These are phyloP conservation scores for Amanita polypyramis DNA, from an alignment of 768 basidiomycete species.

Conservation along the genomic window DNA sequence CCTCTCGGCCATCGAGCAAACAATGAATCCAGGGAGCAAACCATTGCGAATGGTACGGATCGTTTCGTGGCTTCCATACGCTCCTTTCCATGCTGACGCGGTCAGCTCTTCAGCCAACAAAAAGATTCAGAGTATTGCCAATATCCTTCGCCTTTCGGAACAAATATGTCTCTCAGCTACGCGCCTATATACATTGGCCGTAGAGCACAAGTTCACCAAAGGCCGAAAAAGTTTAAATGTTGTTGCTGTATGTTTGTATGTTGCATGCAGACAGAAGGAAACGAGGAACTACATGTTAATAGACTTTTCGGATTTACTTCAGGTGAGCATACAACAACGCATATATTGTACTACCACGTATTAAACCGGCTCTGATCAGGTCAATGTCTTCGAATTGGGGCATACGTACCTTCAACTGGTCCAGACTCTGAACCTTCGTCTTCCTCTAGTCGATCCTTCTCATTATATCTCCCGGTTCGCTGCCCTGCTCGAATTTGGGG, in stretches of 20 bases:
- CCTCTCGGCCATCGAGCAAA: constrained; percentile 74
- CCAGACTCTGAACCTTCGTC: constrained; percentile 71
- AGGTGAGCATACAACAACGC: constrained; percentile 33
- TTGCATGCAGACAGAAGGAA: constrained; percentile 86
- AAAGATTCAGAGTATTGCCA: constrained; percentile 77
- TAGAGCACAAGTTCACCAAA: constrained; percentile 90
- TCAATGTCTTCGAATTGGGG: constrained; percentile 96
- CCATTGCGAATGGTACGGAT: constrained; percentile 69
- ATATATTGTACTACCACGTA: not conserved
- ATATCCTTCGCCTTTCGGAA: constrained; percentile 68
- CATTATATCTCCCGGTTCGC: constrained; percentile 96
- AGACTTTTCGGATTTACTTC: constrained; percentile 94
- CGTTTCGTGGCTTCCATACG: constrained; percentile 13
- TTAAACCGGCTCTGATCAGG: constrained; percentile 31
- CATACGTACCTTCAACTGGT: constrained; percentile 93
- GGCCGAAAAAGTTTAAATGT: constrained; percentile 89
- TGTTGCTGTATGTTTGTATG: constrained; percentile 91
- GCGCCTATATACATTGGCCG: constrained; percentile 85
- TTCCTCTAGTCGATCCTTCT: constrained; percentile 89
- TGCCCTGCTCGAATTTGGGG: constrained; percentile 90
- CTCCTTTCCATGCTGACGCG: not conserved
- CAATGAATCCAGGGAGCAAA: constrained; percentile 81
- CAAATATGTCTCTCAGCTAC: constrained; percentile 72
- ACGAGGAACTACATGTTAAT: constrained; percentile 95
- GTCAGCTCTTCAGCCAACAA: constrained; percentile 48